Base-by-base conservation (phyloP, 2,329 filamentous ascomycete genomes). In the Talaromyces sp. region DNA sequence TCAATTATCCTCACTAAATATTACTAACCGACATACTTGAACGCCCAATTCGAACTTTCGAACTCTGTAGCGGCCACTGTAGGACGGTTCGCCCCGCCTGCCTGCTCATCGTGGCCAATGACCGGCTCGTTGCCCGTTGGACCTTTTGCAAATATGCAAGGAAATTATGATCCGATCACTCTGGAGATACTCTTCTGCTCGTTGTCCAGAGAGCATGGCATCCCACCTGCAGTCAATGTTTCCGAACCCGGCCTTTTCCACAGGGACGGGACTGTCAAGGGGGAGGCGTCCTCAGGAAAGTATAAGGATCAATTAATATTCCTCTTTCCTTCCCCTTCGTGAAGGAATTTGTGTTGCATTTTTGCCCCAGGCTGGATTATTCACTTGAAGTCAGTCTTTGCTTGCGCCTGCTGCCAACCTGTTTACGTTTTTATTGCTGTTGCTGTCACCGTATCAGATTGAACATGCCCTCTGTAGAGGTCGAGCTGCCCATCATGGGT, bases 131-230 rank as follows among this genome's bases (percentile, higher is more conserved):
- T 56, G 45, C 49, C 43, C 43, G 40, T 59, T 45, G 60, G 25
- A 25, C 43, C 70, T 72, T 68, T 68, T 67, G 71, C 71, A 69
- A 31, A 75, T 73, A 78, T 78, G 76, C 75, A 78, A 78, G 76
- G 76, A 77, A 66, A 60, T 67, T 67, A 64, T 67, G 68, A 70
- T 68, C 67, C 69, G 67, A 67, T 65, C 61, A 45, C 36, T 56
- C 40, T 49, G 59, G 40, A 62, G 61, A 63, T 54, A 51, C 25
- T 51, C 29, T 65, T 69, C 68, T 68, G 51, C 64, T 69, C 68
- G 70, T 72, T 72, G 73, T 71, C 72, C 68, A 70, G 68, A 70
- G 65, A 69, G 68, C 69, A 71, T 68, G 67, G 60, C 69, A 68
- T 60, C 67, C 66, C 71, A 72, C 69, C 66, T 69, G 70, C 76